These are phyloP conservation scores for Pleurotus giganteus DNA, from an alignment of 768 basidiomycete genomes.

Conservation along the genomic window DNA sequence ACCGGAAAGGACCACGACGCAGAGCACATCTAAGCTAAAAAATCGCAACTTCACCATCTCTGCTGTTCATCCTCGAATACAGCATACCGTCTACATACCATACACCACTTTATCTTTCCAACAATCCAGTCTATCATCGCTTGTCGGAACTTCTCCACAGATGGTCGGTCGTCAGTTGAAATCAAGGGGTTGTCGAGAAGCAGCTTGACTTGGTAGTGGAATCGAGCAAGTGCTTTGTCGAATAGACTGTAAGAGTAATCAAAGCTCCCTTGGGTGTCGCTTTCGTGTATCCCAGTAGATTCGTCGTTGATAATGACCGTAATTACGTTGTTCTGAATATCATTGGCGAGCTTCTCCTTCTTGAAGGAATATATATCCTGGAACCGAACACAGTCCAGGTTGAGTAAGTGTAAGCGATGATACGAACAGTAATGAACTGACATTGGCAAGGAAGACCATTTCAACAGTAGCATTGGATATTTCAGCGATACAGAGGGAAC, in stretches of 20 bases:
- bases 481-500: not conserved
- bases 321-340: slow-evolving; percentile 3
- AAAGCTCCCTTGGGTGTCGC: slow-evolving; percentile 2
- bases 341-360: not conserved
- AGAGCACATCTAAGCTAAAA: too few species aligned
- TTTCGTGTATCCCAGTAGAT: not conserved
- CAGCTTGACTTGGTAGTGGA: not conserved
- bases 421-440: too few species aligned
- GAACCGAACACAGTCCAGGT: not conserved
- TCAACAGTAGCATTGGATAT: slow-evolving; percentile 1
- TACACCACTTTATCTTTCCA: slow-evolving; percentile 6
- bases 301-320: not conserved
- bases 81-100: slow-evolving; percentile 5
- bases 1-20: too few species aligned
- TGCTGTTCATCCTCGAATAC: slow-evolving; percentile 1
- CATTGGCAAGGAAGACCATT: slow-evolving; percentile 6
- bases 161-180: not conserved
- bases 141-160: not conserved
- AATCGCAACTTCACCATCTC: too few species aligned
- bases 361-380: slow-evolving; percentile 6
- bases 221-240: not conserved
- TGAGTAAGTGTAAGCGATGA: not conserved
- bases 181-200: not conserved
- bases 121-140: slow-evolving; percentile 6
- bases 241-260: not conserved